Evolutionary conservation across 106 monocot genomes (phyloP).

Genomic region (Acorus gramineus): DNA sequence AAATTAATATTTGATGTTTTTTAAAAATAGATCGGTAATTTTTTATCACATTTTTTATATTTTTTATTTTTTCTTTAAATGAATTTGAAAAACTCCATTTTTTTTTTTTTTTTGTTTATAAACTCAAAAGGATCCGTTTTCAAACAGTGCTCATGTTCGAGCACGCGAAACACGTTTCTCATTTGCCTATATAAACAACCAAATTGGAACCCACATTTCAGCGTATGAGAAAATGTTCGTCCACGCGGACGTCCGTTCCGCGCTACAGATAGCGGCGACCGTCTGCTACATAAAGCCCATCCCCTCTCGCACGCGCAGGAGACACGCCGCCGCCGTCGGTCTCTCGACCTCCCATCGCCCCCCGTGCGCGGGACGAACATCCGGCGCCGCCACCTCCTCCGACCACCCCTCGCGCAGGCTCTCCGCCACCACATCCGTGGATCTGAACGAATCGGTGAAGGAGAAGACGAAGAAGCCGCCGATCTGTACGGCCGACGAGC

Average conservation of each 20-base stretch:
- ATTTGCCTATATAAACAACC: too few species aligned
- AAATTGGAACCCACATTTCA: constrained; percentile 6
- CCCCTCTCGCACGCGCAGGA: background rate
- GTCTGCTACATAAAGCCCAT: constrained; percentile 12
- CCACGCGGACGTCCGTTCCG: constrained; percentile 28
- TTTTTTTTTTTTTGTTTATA: too few species aligned
- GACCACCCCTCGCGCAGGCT: background rate
- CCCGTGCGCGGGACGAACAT: background rate
- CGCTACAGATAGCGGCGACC: constrained; percentile 30
- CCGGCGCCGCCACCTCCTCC: background rate
- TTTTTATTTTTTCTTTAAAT: too few species aligned
- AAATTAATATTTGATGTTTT: too few species aligned
- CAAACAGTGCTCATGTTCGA: too few species aligned
- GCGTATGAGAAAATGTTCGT: constrained; percentile 5
- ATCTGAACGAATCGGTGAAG: background rate
- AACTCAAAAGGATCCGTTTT: too few species aligned
- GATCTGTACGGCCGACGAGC: constrained; percentile 65
- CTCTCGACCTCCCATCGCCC: background rate
- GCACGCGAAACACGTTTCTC: too few species aligned
- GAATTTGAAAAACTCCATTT: too few species aligned
- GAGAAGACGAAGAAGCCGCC: constrained; percentile 14
- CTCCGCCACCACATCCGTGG: background rate
- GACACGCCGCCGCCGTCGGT: background rate
- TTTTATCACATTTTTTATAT: too few species aligned
- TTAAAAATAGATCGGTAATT: too few species aligned